Evolutionary conservation across 2,329 filamentous ascomycete species (phyloP), one percentile per base, ranked within the genome.

Genomic region (Aspergillus brasiliensis): DNA sequence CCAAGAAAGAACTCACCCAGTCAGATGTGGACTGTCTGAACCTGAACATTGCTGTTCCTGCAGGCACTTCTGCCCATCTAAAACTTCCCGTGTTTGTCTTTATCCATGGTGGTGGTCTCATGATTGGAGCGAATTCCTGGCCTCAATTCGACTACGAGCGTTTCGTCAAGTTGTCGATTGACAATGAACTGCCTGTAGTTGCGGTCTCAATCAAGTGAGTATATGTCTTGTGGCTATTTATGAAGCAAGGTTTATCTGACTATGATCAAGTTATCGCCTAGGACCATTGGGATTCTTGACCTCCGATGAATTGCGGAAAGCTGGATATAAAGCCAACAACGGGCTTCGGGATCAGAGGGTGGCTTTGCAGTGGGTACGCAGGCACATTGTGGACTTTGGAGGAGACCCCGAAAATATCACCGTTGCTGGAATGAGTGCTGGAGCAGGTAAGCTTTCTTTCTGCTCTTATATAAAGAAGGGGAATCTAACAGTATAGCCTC

Each of bases 61-160:
- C 66, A 6, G 58, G 60, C 40, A 68, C 48, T 8, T 68, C 61
- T 1, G 52, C 34, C 0, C 57, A 65, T 4, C 68, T 71, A 11
- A 77, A 75, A 5, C 70, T 84, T 2, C 83, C 83, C 0, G 82
- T 85, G 0, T 74, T 84, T 40, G 75, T 83, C 1, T 84, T 83
- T 62, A 77, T 86, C 4, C 82, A 85, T 60, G 83, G 83, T 0
- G 83, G 83, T 10, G 83, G 80, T 0, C 80, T 83, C 51, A 70
- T 72, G 2, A 74, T 80, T 2, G 83, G 83, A 2, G 81, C 81
- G 3, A 82, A 78, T 44, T 83, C 77, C 46, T 85, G 81, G 75
- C 83, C 83, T 0, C 81, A 84, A 38, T 83, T 82, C 62, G 79
- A 84, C 61, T 70, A 79, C 19, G 70, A 71, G 5, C 69, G 76